phyloP scores from a whole-genome alignment of 139 green algal genomes.

The Bryopsis sp. region DNA sequence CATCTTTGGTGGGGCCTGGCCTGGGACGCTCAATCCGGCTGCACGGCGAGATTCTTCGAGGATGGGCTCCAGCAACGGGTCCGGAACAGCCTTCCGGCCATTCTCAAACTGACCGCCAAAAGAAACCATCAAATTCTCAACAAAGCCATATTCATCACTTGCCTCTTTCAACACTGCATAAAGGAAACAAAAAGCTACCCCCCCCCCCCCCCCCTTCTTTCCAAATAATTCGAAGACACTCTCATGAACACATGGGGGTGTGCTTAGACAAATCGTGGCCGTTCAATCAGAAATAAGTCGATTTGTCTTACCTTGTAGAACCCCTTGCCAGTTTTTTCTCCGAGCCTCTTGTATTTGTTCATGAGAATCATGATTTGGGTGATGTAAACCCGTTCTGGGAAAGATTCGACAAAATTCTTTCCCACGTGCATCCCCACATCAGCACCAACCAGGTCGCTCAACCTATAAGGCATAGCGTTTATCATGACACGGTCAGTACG shows the following conservation, averaged over 20 bases:
- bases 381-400: slow-evolving; percentile 75
- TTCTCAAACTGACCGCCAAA: slow-evolving; percentile 3
- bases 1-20: slow-evolving; percentile 33
- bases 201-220: no score
- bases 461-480: slow-evolving; percentile 16
- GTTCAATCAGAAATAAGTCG: no score
- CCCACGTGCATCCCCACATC: slow-evolving; percentile 91
- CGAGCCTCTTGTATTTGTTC: slow-evolving; percentile 73
- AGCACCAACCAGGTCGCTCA: slow-evolving; percentile 37
- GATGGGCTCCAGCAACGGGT: slow-evolving; percentile 60
- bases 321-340: slow-evolving; percentile 85
- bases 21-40: slow-evolving; percentile 26
- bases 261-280: no score
- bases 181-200: no score
- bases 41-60: slow-evolving; percentile 40
- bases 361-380: slow-evolving; percentile 66
- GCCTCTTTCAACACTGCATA: no score
- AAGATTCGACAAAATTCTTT: slow-evolving; percentile 84
- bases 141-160: no score
- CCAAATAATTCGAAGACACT: no score
- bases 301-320: slow-evolving; percentile 89
- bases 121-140: background rate
- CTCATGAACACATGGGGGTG: no score
- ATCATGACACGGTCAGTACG: background rate
- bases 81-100: slow-evolving; percentile 36